phyloP scores from a whole-genome alignment of 2,329 filamentous ascomycete genomes.

The Trichoderma asperellum region DNA sequence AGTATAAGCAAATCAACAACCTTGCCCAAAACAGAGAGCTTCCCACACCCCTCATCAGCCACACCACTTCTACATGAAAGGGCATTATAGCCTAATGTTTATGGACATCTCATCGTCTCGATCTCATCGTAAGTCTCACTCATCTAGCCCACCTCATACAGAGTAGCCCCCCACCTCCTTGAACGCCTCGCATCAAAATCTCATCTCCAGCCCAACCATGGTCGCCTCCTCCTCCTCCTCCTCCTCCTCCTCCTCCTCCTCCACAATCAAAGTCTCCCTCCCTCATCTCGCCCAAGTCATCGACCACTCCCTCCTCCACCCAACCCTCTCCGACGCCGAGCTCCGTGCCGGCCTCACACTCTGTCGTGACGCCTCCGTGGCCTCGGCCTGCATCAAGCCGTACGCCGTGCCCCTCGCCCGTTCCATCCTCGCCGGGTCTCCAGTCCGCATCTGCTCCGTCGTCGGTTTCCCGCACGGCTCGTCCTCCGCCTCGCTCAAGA shows the following conservation, averaged over 20 bases:
- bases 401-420: conserved; percentile 56
- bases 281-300: conserved; percentile 57
- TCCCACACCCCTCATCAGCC: conserved; percentile 13
- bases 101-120: background rate
- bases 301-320: conserved; percentile 65
- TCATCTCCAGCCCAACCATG: background rate
- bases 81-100: conserved; percentile 8
- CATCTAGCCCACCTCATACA: background rate
- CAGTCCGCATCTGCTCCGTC: conserved; percentile 59
- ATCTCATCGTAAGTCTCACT: background rate
- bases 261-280: conserved; percentile 47
- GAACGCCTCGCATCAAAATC: background rate
- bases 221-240: too few relatives aligned
- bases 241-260: background rate
- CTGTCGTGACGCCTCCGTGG: conserved; percentile 52
- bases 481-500: conserved; percentile 57
- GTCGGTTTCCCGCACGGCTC: conserved; percentile 66
- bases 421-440: conserved; percentile 50
- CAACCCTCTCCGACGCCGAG: conserved; percentile 62
- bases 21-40: background rate
- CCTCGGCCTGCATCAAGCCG: conserved; percentile 62
- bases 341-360: conserved; percentile 54
- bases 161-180: background rate
- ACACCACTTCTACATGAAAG: conserved; percentile 9
- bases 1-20: background rate